Evolutionary conservation across 495 filamentous ascomycete species (phyloP), one percentile per base, ranked within the genome.

Genomic region (Aspergillus indologenus): DNA sequence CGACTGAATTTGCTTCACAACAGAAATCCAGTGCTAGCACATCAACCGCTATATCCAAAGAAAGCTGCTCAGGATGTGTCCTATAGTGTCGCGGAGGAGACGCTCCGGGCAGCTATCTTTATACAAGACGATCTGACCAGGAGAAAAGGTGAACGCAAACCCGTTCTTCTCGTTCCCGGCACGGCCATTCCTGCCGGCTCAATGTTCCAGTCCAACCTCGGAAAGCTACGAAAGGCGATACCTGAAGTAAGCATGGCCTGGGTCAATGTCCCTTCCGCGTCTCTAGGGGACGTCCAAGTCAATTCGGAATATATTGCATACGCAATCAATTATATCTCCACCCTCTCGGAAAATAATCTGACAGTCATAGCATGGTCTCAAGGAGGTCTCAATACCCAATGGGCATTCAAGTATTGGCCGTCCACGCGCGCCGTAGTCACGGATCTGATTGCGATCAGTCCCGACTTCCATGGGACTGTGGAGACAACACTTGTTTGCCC

Each of bases 331-430:
- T 83, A 80, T 61, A 74, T 82, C 48, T 71, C 68, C 22, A 65
- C 70, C 3, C 63, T 77, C 34, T 68, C 62, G 29, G 45, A 65
- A 8, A 45, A 57, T 24, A 70, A 73, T 1, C 68, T 79, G 7
- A 63, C 71, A 12, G 67, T 79, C 11, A 64, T 82, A 8, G 68
- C 66, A n/a, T 83, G 81, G 79, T 79, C 74, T 2, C 78, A 83
- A 63, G 80, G 80, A 18, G 69, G 65, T 40, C 61, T 83, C 17
- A 59, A 75, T 53, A 68, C 71, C 1, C 79, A 83, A 61, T 82
- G 79, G 80, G 75, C 72, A 11, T 68, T 78, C 57, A 81, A 81
- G 59, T 83, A 82, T 71, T 84, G 78, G 79, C 79, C 77, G 1
- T 76, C 73, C 2, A 75, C 76, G 0, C 65, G 69, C 4, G 20